Evolutionary conservation across 345 rosid genomes (phyloP).

Genomic region (Rubroshorea leprosula): DNA sequence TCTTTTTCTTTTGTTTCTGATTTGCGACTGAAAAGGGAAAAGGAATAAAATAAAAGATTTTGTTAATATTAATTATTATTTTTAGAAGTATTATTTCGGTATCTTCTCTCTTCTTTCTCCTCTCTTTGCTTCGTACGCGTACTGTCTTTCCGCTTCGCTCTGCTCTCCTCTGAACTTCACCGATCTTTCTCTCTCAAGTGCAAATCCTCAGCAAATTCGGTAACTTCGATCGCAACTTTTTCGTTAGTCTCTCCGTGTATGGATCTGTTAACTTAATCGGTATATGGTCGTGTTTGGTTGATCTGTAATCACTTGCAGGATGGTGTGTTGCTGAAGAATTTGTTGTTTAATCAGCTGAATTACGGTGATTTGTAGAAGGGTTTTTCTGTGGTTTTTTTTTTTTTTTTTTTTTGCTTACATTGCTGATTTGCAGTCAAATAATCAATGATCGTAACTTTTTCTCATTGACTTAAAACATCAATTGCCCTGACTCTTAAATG

Average conservation of each 20-base stretch:
- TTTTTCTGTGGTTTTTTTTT: not conserved
- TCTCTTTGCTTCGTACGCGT: conserved; percentile 5
- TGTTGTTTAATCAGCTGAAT: not conserved
- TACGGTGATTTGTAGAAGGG: not conserved
- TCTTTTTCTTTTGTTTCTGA: no score
- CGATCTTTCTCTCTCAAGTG: conserved; percentile 8
- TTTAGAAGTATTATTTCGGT: no score
- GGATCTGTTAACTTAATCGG: not conserved
- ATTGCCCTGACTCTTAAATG: no score
- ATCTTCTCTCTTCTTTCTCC: not conserved
- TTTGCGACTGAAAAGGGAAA: no score
- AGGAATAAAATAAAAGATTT: not conserved
- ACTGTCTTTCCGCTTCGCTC: not conserved
- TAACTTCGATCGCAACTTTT: conserved; percentile 4
- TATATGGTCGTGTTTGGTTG: conserved; percentile 4
- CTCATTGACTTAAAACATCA: no score
- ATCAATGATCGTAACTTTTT: no score
- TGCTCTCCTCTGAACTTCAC: conserved; percentile 7
- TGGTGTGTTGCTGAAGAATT: not conserved
- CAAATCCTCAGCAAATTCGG: conserved; percentile 9
- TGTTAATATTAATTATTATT: no score
- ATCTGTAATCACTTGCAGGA: conserved; percentile 14
- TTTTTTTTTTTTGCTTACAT: not conserved
- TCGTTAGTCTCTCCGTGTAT: not conserved
- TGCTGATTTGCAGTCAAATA: no score